phyloP scores from a whole-genome alignment of 208 protist genomes.

The Lotmaria passim region DNA sequence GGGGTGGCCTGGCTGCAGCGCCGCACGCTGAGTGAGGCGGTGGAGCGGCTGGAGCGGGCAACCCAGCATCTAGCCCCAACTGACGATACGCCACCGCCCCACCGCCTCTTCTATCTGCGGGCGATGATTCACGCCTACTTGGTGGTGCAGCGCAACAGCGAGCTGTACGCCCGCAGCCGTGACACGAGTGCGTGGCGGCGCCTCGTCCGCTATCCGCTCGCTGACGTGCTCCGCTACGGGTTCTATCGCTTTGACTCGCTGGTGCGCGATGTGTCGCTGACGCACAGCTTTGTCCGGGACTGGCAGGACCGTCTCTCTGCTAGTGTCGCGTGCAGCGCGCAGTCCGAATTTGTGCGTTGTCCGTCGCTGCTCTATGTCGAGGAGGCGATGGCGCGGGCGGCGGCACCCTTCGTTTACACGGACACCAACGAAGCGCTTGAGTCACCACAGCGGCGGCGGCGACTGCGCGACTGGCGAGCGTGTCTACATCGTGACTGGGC shows the following conservation, averaged over 20 bases:
- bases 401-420: constrained; percentile 27
- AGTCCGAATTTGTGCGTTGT: constrained; percentile 70
- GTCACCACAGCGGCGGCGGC: constrained; percentile 27
- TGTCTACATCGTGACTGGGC: constrained; percentile 52
- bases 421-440: constrained; percentile 45
- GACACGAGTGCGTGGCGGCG: constrained; percentile 52
- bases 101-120: constrained; percentile 45
- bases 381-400: constrained; percentile 43
- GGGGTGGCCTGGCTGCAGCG: constrained; percentile 54
- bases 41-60: constrained; percentile 73
- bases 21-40: constrained; percentile 64
- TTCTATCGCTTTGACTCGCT: constrained; percentile 32
- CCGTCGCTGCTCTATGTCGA: constrained; percentile 61
- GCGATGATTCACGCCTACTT: constrained; percentile 68
- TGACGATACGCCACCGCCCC: constrained; percentile 30
- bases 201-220: constrained; percentile 49
- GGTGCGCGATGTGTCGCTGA: neutral
- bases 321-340: constrained; percentile 47
- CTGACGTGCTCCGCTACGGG: constrained; percentile 61
- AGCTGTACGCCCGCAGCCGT: constrained; percentile 72
- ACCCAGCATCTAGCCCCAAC: constrained; percentile 45
- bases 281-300: neutral
- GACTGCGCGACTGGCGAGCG: constrained; percentile 30
- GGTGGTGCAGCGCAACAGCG: constrained; percentile 48
- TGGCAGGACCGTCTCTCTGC: constrained; percentile 37